Evolutionary conservation across 2,329 filamentous ascomycete genomes (phyloP).

Genomic region (Colletotrichum euphorbiae): DNA sequence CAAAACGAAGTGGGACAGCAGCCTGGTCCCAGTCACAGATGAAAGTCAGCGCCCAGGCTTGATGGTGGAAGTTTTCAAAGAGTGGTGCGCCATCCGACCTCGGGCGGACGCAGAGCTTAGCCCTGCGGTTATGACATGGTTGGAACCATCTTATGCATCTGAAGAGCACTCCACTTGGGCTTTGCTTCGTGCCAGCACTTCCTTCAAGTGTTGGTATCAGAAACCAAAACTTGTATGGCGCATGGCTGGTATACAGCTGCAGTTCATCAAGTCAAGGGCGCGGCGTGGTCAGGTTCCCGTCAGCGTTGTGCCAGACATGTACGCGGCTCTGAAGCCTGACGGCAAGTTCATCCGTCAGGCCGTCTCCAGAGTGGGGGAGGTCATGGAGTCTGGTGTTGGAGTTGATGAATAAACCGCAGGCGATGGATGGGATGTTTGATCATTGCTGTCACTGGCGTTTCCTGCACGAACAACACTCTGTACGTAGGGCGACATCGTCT

Average conservation of each 20-base stretch:
- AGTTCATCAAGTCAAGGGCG: constrained; percentile 56
- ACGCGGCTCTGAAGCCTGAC: constrained; percentile 52
- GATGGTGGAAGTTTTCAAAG: constrained; percentile 52
- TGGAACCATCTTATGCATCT: constrained; percentile 46
- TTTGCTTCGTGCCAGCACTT: constrained; percentile 62
- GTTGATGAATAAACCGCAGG: not conserved
- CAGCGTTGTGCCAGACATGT: constrained; percentile 51
- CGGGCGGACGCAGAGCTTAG: not conserved
- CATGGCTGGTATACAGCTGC: constrained; percentile 62
- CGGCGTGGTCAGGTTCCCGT: constrained; percentile 42
- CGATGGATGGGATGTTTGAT: not conserved
- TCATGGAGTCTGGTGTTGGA: not conserved
- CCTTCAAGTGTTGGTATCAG: constrained; percentile 54
- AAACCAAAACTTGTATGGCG: constrained; percentile 55
- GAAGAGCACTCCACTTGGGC: constrained; percentile 51
- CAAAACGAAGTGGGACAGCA: constrained; percentile 47
- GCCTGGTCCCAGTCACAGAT: not conserved
- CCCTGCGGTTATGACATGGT: constrained; percentile 42
- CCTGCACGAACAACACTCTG: not conserved
- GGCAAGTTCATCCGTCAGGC: constrained; percentile 43
- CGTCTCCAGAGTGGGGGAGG: constrained; percentile 33
- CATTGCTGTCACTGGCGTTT: not conserved
- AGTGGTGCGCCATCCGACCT: constrained; percentile 57
- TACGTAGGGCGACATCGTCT: not conserved
- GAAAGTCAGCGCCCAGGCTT: constrained; percentile 43